These are phyloP conservation scores for Kickxella alabastrina DNA, from an alignment of 192 early-diverging fungal genomes.

Conservation along the genomic window DNA sequence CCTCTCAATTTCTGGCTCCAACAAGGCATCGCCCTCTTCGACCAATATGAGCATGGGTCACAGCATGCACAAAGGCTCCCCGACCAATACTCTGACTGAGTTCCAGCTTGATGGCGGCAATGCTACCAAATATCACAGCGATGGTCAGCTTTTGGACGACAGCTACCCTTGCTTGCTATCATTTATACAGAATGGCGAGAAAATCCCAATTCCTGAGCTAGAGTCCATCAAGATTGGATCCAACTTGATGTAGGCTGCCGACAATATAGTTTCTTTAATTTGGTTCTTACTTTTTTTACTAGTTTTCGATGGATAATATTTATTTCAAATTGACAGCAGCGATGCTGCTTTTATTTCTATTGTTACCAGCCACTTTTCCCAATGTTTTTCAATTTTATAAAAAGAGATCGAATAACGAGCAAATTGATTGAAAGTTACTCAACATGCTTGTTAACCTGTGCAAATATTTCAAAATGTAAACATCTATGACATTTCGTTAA, in stretches of 20 bases:
- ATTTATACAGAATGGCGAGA: constrained; percentile 46
- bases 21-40: constrained; percentile 7
- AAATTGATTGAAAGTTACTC: too few relatives aligned
- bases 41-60: too few relatives aligned
- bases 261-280: too few relatives aligned
- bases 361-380: too few relatives aligned
- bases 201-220: constrained; percentile 39
- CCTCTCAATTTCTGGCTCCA: constrained; percentile 36
- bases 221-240: constrained; percentile 46
- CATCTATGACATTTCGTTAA: too few relatives aligned
- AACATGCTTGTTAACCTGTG: too few relatives aligned
- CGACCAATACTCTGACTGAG: constrained; percentile 44
- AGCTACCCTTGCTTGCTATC: constrained; percentile 42
- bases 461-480: too few relatives aligned
- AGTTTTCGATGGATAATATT: too few relatives aligned
- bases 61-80: constrained; percentile 21
- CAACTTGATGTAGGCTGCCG: constrained; percentile 21
- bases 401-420: too few relatives aligned
- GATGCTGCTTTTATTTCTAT: too few relatives aligned
- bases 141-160: not conserved
- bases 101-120: constrained; percentile 29
- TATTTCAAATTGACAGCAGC: too few relatives aligned
- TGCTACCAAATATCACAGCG: not conserved
- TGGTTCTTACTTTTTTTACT: too few relatives aligned
- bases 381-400: constrained; percentile 1